Conservation (phyloP, 2,329 filamentous ascomycete species). For the Curvularia lunata region DNA sequence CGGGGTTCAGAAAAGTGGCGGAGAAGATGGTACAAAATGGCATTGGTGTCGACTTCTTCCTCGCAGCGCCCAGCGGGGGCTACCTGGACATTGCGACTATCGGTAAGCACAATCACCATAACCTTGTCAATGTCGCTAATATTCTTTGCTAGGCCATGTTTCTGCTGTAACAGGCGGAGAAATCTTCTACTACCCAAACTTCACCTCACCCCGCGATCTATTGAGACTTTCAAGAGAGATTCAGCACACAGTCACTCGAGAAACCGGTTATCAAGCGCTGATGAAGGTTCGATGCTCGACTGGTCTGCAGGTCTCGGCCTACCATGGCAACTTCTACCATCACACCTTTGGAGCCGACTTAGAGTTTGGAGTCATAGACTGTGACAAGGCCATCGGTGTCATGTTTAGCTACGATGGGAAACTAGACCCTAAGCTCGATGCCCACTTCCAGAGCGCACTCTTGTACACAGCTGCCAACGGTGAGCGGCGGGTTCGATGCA, state of each 20-base stretch:
- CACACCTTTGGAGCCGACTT: constrained; percentile 94
- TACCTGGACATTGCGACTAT: constrained; percentile 95
- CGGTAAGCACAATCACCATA: constrained; percentile 57
- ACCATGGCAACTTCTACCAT: constrained; percentile 95
- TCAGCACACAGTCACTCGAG: constrained; percentile 81
- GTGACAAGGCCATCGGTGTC: constrained; percentile 90
- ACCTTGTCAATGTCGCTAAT: constrained; percentile 8
- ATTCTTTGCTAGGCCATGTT: constrained; percentile 68
- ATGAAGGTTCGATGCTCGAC: constrained; percentile 99
- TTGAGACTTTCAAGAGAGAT: constrained; percentile 85
- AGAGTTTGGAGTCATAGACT: constrained; percentile 89
- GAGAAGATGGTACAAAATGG: constrained; percentile 87
- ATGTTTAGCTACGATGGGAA: constrained; percentile 96
- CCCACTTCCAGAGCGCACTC: constrained; percentile 94
- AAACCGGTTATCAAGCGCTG: constrained; percentile 92
- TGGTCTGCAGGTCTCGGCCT: constrained; percentile 89
- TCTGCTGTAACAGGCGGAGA: constrained; percentile 91
- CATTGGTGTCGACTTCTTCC: constrained; percentile 91
- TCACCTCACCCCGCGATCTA: constrained; percentile 83
- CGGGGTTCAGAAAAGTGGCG: constrained; percentile 83
- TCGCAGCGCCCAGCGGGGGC: constrained; percentile 86
- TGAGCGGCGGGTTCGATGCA: constrained; percentile 88
- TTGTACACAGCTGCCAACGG: constrained; percentile 92
- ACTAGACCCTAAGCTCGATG: constrained; percentile 93
- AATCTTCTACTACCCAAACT: constrained; percentile 96